Evolutionary conservation across 2,329 filamentous ascomycete genomes (phyloP).

Genomic region (Camillea tinctor): DNA sequence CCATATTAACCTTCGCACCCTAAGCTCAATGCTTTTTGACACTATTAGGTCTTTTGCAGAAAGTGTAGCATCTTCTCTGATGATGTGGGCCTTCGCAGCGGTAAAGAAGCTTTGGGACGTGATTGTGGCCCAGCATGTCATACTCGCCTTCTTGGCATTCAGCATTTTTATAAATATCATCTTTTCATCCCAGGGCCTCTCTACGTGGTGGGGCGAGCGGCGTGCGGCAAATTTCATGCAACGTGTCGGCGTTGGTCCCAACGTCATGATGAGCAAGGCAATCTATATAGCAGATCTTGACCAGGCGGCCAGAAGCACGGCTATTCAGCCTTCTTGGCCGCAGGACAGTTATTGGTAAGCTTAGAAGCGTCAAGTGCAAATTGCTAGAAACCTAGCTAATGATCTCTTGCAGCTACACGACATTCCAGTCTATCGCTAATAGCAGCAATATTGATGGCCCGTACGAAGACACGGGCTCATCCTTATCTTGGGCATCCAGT

Average conservation of each 20-base stretch:
- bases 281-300: slow-evolving; percentile 83
- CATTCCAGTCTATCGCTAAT: slow-evolving; percentile 60
- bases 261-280: slow-evolving; percentile 77
- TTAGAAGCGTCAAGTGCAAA: slow-evolving; percentile 43
- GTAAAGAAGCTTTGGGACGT: slow-evolving; percentile 66
- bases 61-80: slow-evolving; percentile 70
- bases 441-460: slow-evolving; percentile 57
- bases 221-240: slow-evolving; percentile 79
- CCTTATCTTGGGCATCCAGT: slow-evolving; percentile 47
- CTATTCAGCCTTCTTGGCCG: slow-evolving; percentile 36
- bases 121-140: slow-evolving; percentile 69
- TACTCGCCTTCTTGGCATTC: slow-evolving; percentile 65
- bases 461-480: slow-evolving; percentile 50
- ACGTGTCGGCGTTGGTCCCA: slow-evolving; percentile 74
- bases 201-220: slow-evolving; percentile 83
- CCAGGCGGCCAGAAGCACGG: slow-evolving; percentile 48
- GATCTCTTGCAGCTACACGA: slow-evolving; percentile 48
- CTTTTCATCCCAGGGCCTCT: slow-evolving; percentile 70
- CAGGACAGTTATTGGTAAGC: slow-evolving; percentile 51
- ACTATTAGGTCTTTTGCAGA: slow-evolving; percentile 70
- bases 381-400: slow-evolving; percentile 39
- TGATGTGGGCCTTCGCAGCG: slow-evolving; percentile 72
- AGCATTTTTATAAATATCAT: slow-evolving; percentile 74
- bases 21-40: slow-evolving; percentile 71
- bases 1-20: slow-evolving; percentile 58